Base-by-base conservation (phyloP, 2,329 filamentous ascomycete genomes). In the Echinosphaeria canescens region DNA sequence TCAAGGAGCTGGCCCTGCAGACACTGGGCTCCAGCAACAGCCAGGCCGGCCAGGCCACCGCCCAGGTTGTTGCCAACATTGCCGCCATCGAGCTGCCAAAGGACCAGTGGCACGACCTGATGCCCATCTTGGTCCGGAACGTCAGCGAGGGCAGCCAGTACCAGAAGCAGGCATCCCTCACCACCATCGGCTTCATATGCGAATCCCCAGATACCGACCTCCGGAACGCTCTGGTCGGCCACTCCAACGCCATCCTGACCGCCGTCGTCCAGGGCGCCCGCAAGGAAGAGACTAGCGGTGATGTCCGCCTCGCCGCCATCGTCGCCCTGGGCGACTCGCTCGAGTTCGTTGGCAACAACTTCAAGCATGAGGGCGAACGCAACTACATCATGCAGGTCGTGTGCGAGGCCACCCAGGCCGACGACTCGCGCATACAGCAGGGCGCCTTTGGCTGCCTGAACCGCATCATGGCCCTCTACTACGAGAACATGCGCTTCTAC, bases 331-430 rank as follows among this genome's bases (percentile, higher is more conserved):
- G 84, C 41, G 88, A 98, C 52, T 93, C 85, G 22, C 73, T 95
- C 32, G 88, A 98, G 51, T 98, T 98, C 44, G 85, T 98, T 31
- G 71, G 82, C 37, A 90, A 81, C 54, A 98, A 98, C 58, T 98
- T 98, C 53, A 90, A 93, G 54, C 88, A 95, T 43, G 88, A 98
- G 53, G 88, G 85, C 42, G 88, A 98, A 62, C 75, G 88, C 39
- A 98, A 98, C 59, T 98, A 95, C 60, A 98, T 98, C 46, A 98
- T 98, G 88, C 88, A 98, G 59, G 88, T 98, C 37, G 81, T 98
- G 42, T 98, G 88, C 55, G 88, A 98, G 59, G 88, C 88, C 40
- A 98, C 88, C 29, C 88, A 98, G 56, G 82, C 85, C 39, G 63
- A 76, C 2, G 88, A 98, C 50, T 68, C 66, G 31, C 70, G 82